Evolutionary conservation across 495 filamentous ascomycete genomes (phyloP).

Genomic region (Aspergillus heteromorphus): DNA sequence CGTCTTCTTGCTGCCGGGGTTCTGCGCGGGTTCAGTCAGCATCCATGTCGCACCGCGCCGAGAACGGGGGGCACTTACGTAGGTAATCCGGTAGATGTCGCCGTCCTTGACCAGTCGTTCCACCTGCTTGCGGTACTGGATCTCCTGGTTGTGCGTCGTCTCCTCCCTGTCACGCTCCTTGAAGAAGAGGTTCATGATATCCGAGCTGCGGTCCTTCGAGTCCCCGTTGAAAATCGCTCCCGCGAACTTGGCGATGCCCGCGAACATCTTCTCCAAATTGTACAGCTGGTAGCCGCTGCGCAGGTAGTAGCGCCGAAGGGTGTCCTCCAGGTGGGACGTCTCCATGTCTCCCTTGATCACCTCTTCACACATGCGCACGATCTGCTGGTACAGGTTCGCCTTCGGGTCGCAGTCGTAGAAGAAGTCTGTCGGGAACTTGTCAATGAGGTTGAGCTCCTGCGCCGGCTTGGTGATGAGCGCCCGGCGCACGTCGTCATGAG

Average conservation of each 20-base stretch:
- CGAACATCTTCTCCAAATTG: slow-evolving; percentile 78
- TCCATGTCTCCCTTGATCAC: slow-evolving; percentile 73
- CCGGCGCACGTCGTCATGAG: slow-evolving; percentile 64
- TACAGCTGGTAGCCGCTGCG: slow-evolving; percentile 86
- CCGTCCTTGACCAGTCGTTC: slow-evolving; percentile 82
- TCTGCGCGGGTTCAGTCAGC: slow-evolving; percentile 32
- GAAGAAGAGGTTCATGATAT: slow-evolving; percentile 78
- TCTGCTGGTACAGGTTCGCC: slow-evolving; percentile 65
- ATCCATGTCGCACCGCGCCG: background rate
- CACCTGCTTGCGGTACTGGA: slow-evolving; percentile 79
- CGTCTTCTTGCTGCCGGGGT: slow-evolving; percentile 52
- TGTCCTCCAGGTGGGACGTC: slow-evolving; percentile 75
- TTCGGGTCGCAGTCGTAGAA: slow-evolving; percentile 61
- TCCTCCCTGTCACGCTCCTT: slow-evolving; percentile 72
- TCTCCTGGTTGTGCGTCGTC: slow-evolving; percentile 78
- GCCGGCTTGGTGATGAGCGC: slow-evolving; percentile 68
- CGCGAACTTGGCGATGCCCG: slow-evolving; percentile 68
- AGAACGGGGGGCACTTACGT: slow-evolving; percentile 49
- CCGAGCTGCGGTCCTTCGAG: slow-evolving; percentile 82
- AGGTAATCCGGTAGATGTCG: slow-evolving; percentile 82
- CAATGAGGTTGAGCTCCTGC: slow-evolving; percentile 67
- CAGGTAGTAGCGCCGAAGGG: slow-evolving; percentile 82
- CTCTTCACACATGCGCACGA: slow-evolving; percentile 62
- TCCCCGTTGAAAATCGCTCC: slow-evolving; percentile 71
- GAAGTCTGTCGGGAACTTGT: slow-evolving; percentile 74